These are phyloP conservation scores for Ambispora gerdemannii DNA, from an alignment of 192 early-diverging fungal species.

Conservation along the genomic window DNA sequence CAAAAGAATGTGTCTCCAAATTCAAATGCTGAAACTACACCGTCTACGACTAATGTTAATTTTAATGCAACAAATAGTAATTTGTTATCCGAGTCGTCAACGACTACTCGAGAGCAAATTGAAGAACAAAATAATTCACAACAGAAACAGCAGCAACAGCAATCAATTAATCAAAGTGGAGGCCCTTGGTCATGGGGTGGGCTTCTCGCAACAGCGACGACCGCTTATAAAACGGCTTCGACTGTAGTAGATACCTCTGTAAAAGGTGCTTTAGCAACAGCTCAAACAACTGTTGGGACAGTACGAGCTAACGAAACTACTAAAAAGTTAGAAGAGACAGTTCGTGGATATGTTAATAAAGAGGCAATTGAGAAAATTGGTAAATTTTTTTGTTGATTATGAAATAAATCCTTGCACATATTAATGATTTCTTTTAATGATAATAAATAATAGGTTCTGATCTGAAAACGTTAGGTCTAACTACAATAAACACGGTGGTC, in stretches of 20 bases:
- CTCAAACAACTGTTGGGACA: constrained; percentile 44
- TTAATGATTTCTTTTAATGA: not conserved
- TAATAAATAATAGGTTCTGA: constrained; percentile 41
- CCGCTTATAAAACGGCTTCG: constrained; percentile 56
- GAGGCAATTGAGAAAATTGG: constrained; percentile 60
- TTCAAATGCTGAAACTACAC: not conserved
- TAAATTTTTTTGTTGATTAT: constrained; percentile 22
- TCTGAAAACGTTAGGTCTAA: constrained; percentile 46
- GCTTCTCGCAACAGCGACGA: constrained; percentile 51
- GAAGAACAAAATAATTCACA: too few relatives aligned
- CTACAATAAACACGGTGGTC: constrained; percentile 46
- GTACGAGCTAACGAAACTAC: constrained; percentile 37
- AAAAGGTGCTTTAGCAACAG: constrained; percentile 40
- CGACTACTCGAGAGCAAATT: constrained; percentile 25
- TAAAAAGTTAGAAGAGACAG: constrained; percentile 48
- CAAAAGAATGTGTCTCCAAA: constrained; percentile 37
- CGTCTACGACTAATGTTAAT: constrained; percentile 37
- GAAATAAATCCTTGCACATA: not conserved
- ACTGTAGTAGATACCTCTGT: constrained; percentile 50
- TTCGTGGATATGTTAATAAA: constrained; percentile 53
- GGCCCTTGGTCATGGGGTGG: constrained; percentile 48
- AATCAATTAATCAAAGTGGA: constrained; percentile 22
- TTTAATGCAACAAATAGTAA: constrained; percentile 30
- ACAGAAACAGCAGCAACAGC: constrained; percentile 25
- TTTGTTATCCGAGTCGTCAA: not conserved